Evolutionary conservation across 2,329 filamentous ascomycete species (phyloP).

Genomic region (Ophiocordyceps camponoti-floridani): DNA sequence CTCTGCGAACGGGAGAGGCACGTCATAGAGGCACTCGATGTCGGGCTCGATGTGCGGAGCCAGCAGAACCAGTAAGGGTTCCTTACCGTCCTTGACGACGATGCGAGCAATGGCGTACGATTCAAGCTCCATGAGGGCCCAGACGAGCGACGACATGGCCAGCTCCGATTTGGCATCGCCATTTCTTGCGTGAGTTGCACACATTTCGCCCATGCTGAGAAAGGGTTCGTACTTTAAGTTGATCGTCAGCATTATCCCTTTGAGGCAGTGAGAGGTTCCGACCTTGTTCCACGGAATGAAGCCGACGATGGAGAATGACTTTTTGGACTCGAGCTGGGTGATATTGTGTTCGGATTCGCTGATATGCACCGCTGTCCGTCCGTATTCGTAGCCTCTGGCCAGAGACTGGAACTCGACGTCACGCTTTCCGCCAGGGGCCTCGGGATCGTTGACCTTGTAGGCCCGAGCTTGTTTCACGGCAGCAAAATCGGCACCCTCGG

Average conservation of each 20-base stretch:
- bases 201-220: slow-evolving; percentile 66
- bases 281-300: slow-evolving; percentile 63
- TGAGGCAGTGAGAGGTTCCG: slow-evolving; percentile 6
- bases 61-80: slow-evolving; percentile 60
- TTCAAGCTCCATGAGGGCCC: slow-evolving; percentile 69
- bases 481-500: slow-evolving; percentile 39
- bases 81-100: slow-evolving; percentile 67
- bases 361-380: slow-evolving; percentile 79
- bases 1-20: slow-evolving; percentile 83
- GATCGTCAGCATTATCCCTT: not conserved
- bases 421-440: slow-evolving; percentile 57
- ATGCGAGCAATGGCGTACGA: slow-evolving; percentile 75
- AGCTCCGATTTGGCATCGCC: slow-evolving; percentile 68
- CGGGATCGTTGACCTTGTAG: slow-evolving; percentile 65
- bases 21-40: slow-evolving; percentile 73
- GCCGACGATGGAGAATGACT: slow-evolving; percentile 65
- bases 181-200: slow-evolving; percentile 59
- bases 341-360: slow-evolving; percentile 73
- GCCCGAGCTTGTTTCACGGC: slow-evolving; percentile 59
- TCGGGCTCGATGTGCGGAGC: slow-evolving; percentile 63
- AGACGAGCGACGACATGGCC: slow-evolving; percentile 76
- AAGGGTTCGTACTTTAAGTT: slow-evolving; percentile 55
- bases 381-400: slow-evolving; percentile 89
- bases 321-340: slow-evolving; percentile 65
- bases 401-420: slow-evolving; percentile 70